These are phyloP conservation scores for Ogataea henricii DNA, from an alignment of 805 yeast species.

Conservation along the genomic window DNA sequence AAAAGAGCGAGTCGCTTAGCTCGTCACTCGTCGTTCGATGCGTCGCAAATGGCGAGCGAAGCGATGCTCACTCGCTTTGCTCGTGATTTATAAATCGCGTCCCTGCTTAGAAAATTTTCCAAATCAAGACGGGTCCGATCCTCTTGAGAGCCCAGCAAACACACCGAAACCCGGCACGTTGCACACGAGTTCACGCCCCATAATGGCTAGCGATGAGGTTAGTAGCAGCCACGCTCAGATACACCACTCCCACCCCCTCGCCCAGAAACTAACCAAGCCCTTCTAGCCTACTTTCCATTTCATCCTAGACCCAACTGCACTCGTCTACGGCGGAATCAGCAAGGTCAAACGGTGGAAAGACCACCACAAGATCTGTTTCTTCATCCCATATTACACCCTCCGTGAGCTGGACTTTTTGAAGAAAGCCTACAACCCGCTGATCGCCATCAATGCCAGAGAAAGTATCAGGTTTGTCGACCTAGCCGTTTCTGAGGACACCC, in stretches of 20 bases:
- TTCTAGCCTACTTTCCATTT: constrained; percentile 35
- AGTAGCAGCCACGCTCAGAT: too few relatives aligned
- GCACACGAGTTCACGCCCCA: background rate
- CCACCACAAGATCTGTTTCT: constrained; percentile 41
- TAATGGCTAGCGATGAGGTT: constrained; percentile 3
- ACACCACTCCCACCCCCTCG: background rate
- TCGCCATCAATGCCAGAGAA: constrained; percentile 66
- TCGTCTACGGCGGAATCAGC: constrained; percentile 64
- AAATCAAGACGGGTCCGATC: constrained; percentile 1
- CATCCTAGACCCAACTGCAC: constrained; percentile 67
- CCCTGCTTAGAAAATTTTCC: background rate
- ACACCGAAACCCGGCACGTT: background rate
- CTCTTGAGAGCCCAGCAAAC: background rate
- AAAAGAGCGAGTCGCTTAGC: too few relatives aligned
- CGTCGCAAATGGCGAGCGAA: too few relatives aligned
- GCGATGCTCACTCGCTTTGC: too few relatives aligned
- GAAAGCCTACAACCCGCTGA: constrained; percentile 51
- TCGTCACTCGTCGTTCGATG: too few relatives aligned
- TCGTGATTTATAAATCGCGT: constrained; percentile 1
- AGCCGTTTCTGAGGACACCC: constrained; percentile 24
- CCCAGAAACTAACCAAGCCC: background rate
- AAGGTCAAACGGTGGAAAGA: constrained; percentile 65
- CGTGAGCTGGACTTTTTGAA: constrained; percentile 60
- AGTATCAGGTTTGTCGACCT: constrained; percentile 61
- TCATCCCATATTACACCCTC: constrained; percentile 58